Evolutionary conservation across 805 yeast species (phyloP).

Genomic region (Hanseniaspora mollemarum): DNA sequence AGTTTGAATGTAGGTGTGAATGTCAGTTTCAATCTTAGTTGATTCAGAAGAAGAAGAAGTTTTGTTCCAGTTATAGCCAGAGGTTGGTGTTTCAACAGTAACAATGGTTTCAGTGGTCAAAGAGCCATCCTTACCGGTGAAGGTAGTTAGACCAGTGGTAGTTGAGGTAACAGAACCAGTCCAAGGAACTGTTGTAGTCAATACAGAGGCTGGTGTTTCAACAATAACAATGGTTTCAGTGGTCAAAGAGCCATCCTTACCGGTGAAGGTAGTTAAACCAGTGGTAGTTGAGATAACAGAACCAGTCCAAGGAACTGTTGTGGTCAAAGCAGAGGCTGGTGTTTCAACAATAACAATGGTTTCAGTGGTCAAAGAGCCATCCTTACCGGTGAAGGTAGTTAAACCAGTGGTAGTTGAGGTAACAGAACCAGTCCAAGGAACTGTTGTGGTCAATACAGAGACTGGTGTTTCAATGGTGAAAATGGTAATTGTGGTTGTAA

Average conservation of each 20-base stretch:
- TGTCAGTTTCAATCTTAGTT: not conserved
- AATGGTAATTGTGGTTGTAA: not conserved
- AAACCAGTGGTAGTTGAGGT: not conserved
- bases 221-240: not conserved
- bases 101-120: conserved; percentile 17
- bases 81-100: conserved; percentile 17
- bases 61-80: not conserved
- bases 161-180: not conserved
- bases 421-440: not conserved
- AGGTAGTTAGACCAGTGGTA: not conserved
- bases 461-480: not conserved
- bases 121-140: conserved; percentile 16
- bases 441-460: not conserved
- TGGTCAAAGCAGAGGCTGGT: not conserved
- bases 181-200: not conserved
- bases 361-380: not conserved
- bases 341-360: not conserved
- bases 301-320: not conserved
- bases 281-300: not conserved
- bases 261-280: not conserved
- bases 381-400: not conserved
- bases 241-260: not conserved
- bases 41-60: conserved; percentile 22
- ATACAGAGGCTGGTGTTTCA: not conserved
- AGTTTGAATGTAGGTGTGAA: not conserved